These are phyloP conservation scores for Gossypium gossypioides DNA, from an alignment of 441 rosid species.

Conservation along the genomic window DNA sequence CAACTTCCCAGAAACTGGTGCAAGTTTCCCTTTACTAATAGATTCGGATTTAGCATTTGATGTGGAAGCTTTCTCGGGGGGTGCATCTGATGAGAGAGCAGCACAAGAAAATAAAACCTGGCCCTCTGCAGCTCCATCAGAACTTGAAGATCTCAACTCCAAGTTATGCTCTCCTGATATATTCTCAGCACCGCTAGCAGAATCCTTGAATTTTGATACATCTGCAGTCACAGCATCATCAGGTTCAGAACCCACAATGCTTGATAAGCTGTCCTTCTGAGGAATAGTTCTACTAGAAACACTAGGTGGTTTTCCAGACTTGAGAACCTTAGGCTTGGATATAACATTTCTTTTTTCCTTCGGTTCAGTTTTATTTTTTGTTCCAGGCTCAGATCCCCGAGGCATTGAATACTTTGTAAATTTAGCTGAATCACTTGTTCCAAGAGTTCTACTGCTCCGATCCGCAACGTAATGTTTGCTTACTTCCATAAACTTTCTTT, in stretches of 20 bases:
- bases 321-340: conserved; percentile 52
- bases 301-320: conserved; percentile 47
- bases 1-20: conserved; percentile 47
- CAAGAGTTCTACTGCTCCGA: conserved; percentile 33
- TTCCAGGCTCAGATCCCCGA: conserved; percentile 54
- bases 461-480: conserved; percentile 77
- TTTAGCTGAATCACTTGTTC: conserved; percentile 51
- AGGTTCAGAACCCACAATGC: conserved; percentile 28
- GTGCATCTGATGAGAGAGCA: conserved; percentile 30
- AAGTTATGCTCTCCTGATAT: conserved; percentile 33
- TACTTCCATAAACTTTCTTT: conserved; percentile 95
- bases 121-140: conserved; percentile 43
- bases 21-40: conserved; percentile 47
- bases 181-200: conserved; percentile 26
- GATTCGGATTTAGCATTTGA: conserved; percentile 34
- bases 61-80: conserved; percentile 33
- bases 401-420: conserved; percentile 53
- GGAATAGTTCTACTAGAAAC: conserved; percentile 41
- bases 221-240: conserved; percentile 27
- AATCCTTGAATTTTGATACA: conserved; percentile 34
- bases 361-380: conserved; percentile 47
- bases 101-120: conserved; percentile 42
- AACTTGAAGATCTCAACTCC: conserved; percentile 36
- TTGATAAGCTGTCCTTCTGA: conserved; percentile 37
- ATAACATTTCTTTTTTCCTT: conserved; percentile 46